A percentile compares a stretch with the other conserved stretches of the same genome.
These are phyloP conservation scores for Phoma sp. DNA, from an alignment of 2,329 filamentous ascomycete genomes.

Conservation along the genomic window DNA sequence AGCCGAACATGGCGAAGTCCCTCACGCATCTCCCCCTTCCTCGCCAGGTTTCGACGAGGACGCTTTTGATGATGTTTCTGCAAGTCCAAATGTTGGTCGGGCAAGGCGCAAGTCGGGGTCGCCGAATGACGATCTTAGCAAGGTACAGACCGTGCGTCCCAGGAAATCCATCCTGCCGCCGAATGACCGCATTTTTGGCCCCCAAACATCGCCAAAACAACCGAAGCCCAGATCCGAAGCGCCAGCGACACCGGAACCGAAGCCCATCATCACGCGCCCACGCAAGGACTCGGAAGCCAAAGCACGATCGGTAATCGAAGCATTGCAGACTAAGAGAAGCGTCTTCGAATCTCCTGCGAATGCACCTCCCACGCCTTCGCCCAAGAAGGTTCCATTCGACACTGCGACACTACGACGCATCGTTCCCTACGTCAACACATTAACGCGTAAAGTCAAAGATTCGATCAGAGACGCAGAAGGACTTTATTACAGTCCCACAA, in stretches of 20 bases:
- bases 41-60: slow-evolving; percentile 64
- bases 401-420: slow-evolving; percentile 68
- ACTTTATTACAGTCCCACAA: slow-evolving; percentile 52
- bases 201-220: slow-evolving; percentile 40
- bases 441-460: slow-evolving; percentile 57
- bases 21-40: slow-evolving; percentile 60
- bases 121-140: slow-evolving; percentile 37
- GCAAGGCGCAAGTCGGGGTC: slow-evolving; percentile 38
- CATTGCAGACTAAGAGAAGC: slow-evolving; percentile 59
- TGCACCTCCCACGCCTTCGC: slow-evolving; percentile 35
- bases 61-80: slow-evolving; percentile 61
- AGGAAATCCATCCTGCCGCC: slow-evolving; percentile 45
- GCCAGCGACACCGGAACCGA: slow-evolving; percentile 32
- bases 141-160: slow-evolving; percentile 29
- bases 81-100: slow-evolving; percentile 41
- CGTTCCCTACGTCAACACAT: slow-evolving; percentile 59
- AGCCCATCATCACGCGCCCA: slow-evolving; percentile 50
- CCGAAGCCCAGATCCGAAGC: slow-evolving; percentile 34
- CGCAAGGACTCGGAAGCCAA: slow-evolving; percentile 64
- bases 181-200: slow-evolving; percentile 46
- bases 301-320: slow-evolving; percentile 67
- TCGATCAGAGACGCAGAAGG: slow-evolving; percentile 55
- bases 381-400: slow-evolving; percentile 68
- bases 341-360: slow-evolving; percentile 34
- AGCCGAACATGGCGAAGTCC: slow-evolving; percentile 63